Evolutionary conservation across 2,329 filamentous ascomycete species (phyloP).

Genomic region (Rutstroemia sp.): DNA sequence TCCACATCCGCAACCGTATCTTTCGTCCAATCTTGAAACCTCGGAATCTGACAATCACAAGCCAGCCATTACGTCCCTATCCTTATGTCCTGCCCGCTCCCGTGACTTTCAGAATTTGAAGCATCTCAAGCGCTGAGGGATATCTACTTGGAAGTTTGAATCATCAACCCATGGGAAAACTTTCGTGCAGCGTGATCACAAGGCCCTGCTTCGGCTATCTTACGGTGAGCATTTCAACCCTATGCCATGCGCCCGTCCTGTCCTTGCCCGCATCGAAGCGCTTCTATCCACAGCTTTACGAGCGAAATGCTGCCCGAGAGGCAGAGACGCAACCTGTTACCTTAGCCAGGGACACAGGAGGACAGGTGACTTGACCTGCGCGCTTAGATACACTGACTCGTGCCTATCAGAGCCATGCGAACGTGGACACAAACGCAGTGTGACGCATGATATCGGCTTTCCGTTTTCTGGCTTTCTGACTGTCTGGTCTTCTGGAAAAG

Average conservation of each 20-base stretch:
- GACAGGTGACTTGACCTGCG: slow-evolving; percentile 9
- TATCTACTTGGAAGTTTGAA: neutral
- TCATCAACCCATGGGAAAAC: neutral
- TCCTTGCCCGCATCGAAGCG: slow-evolving; percentile 7
- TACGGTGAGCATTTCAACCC: slow-evolving; percentile 6
- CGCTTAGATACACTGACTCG: slow-evolving; percentile 1
- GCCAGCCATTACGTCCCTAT: neutral
- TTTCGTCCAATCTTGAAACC: neutral
- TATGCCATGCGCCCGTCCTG: slow-evolving; percentile 3
- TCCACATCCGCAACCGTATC: neutral
- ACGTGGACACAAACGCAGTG: slow-evolving; percentile 8
- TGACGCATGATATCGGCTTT: slow-evolving; percentile 8
- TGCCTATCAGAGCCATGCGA: neutral
- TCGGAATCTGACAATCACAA: neutral
- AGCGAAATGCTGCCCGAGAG: neutral
- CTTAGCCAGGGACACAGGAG: neutral
- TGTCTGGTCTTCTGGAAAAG: neutral
- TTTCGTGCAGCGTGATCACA: neutral
- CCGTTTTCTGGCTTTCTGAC: neutral
- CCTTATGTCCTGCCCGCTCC: too few relatives aligned
- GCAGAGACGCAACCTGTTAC: neutral
- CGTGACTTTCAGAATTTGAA: too few relatives aligned
- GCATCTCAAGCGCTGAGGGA: neutral
- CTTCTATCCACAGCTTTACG: neutral
- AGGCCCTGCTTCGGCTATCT: neutral